These are phyloP conservation scores for Russula vinacea DNA, from an alignment of 768 basidiomycete species.

Conservation along the genomic window DNA sequence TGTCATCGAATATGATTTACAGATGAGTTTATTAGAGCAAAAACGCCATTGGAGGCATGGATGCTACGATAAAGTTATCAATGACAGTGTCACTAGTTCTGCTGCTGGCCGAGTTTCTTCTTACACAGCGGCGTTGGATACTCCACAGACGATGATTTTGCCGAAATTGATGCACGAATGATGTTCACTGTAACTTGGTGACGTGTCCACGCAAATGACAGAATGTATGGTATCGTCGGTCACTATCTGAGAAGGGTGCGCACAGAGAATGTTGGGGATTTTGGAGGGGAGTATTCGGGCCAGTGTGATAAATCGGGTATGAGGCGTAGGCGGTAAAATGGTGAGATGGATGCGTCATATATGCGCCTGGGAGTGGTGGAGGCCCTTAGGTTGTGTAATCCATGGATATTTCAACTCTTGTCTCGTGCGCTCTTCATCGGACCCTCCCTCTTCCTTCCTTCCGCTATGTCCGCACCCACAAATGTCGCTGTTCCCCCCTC, in stretches of 20 bases:
- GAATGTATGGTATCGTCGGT: not conserved
- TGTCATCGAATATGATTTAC: not conserved
- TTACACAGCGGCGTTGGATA: not conserved
- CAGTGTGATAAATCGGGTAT: constrained; percentile 11
- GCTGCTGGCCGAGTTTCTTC: not conserved
- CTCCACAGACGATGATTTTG: not conserved
- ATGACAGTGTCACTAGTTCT: not conserved
- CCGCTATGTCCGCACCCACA: constrained; percentile 22
- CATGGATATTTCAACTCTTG: constrained; percentile 2
- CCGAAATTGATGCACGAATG: constrained; percentile 3
- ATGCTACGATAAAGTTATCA: not conserved
- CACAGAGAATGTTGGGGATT: constrained; percentile 3
- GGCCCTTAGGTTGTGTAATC: not conserved
- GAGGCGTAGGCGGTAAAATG: constrained; percentile 9
- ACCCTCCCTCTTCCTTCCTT: not conserved
- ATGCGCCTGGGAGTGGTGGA: not conserved
- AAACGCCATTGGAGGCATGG: not conserved
- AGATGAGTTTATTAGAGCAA: not conserved
- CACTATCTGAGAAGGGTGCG: not conserved
- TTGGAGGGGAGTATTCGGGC: not conserved
- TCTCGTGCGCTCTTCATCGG: not conserved
- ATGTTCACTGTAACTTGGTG: constrained; percentile 1
- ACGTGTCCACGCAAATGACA: constrained; percentile 8
- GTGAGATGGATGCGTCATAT: constrained; percentile 1
- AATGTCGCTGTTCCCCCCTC: constrained; percentile 22